Evolutionary conservation across 179 eudicot species (phyloP).

Genomic region (Dionaea muscipula): DNA sequence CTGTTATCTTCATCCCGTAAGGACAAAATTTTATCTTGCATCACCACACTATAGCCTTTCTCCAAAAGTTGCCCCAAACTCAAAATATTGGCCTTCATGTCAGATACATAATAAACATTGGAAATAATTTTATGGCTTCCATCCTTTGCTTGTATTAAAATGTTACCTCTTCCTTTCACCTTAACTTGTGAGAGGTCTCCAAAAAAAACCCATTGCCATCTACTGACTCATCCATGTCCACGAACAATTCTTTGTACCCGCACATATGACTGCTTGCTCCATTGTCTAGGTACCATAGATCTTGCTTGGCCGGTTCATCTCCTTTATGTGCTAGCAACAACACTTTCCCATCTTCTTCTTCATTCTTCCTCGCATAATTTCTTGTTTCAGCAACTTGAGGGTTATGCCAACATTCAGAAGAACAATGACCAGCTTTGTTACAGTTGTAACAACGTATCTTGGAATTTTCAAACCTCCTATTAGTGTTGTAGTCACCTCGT

Average conservation of each 20-base stretch:
- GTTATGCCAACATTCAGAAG: background rate
- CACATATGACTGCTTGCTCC: conserved; percentile 3
- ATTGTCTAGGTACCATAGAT: background rate
- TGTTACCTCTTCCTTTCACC: background rate
- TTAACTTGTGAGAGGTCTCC: background rate
- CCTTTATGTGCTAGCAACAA: background rate
- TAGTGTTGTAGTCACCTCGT: background rate
- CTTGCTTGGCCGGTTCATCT: background rate
- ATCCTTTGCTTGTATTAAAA: background rate
- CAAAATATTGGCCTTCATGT: background rate
- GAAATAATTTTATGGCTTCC: background rate
- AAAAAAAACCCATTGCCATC: background rate
- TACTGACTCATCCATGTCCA: background rate
- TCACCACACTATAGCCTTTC: background rate
- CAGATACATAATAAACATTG: background rate
- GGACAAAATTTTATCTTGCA: no score
- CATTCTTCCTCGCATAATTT: background rate
- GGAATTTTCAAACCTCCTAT: background rate
- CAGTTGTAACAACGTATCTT: background rate
- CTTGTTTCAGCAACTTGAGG: background rate
- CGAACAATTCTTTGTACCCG: background rate
- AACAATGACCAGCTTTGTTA: background rate
- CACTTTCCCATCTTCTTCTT: background rate
- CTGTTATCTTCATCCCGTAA: no score
- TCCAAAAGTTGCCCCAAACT: background rate